A percentile compares a stretch with the other conserved stretches of the same genome.
Evolutionary conservation across 257 asterid genomes (phyloP).

Genomic region (Capsicum rhomboideum): DNA sequence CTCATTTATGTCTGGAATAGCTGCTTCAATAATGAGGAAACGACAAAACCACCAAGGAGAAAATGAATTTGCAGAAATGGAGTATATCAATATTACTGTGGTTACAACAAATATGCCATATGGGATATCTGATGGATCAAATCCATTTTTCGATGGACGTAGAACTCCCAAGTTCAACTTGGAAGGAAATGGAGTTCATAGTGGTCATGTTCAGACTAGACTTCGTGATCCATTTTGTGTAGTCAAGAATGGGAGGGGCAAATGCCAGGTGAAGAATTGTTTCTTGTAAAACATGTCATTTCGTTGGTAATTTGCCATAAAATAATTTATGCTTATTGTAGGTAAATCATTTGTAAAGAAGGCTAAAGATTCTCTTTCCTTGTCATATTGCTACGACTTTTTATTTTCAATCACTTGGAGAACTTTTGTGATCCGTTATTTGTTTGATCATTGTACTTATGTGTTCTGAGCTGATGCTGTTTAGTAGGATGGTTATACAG

Average conservation of each 20-base stretch:
- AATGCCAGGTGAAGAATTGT: constrained; percentile 52
- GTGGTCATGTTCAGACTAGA: constrained; percentile 80
- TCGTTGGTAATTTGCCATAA: background rate
- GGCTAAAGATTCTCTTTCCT: background rate
- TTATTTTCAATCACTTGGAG: too few relatives aligned
- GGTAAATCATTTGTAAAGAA: too few relatives aligned
- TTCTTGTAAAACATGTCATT: background rate
- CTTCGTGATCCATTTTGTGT: constrained; percentile 69
- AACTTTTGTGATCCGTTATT: background rate
- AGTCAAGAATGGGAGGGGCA: constrained; percentile 50
- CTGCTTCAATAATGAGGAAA: constrained; percentile 69
- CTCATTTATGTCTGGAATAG: constrained; percentile 65
- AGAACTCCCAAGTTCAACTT: constrained; percentile 43
- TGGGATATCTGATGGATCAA: constrained; percentile 60
- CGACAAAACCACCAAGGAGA: constrained; percentile 34
- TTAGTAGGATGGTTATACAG: constrained; percentile 70
- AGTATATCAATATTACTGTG: constrained; percentile 70
- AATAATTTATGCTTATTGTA: background rate
- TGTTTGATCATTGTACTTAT: background rate
- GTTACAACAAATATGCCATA: constrained; percentile 72
- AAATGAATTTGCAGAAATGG: constrained; percentile 80
- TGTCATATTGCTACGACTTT: background rate
- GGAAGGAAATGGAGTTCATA: constrained; percentile 53
- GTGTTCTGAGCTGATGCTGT: background rate
- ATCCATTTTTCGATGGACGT: constrained; percentile 57